Conservation (phyloP, 2,329 filamentous ascomycete genomes). For the Xylariales sp. region DNA sequence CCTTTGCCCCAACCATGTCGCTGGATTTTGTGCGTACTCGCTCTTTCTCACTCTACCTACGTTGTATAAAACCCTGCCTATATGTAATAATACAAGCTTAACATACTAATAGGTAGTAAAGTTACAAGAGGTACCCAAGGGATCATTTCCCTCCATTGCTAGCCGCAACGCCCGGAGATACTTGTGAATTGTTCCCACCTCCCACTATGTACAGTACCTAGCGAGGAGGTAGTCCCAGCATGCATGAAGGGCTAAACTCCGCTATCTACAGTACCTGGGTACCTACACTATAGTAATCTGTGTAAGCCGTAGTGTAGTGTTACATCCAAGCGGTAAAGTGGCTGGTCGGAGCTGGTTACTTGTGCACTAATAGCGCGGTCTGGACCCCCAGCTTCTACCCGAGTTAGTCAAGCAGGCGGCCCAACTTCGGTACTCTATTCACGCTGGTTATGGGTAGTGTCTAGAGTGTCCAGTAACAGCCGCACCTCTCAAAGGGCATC, state of each 20-base stretch:
- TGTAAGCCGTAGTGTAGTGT: not conserved
- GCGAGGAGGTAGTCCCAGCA: not conserved
- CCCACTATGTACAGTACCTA: no score
- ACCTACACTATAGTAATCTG: not conserved
- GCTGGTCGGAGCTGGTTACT: conserved; percentile 13
- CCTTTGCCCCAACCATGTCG: not conserved
- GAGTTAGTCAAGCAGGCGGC: not conserved
- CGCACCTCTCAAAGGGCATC: conserved; percentile 17
- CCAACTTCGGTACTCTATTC: not conserved
- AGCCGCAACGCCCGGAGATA: not conserved
- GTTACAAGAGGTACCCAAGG: not conserved
- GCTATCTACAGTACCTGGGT: no score
- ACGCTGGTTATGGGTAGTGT: no score
- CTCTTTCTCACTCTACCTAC: not conserved
- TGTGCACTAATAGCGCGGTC: not conserved
- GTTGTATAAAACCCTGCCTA: not conserved
- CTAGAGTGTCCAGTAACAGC: not conserved
- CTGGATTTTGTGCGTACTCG: not conserved
- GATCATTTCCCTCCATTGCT: not conserved
- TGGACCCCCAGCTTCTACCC: not conserved
- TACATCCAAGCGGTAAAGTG: not conserved
- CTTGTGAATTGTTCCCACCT: not conserved
- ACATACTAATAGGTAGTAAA: not conserved
- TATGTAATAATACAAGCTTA: not conserved
- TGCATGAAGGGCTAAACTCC: conserved; percentile 2